phyloP scores from a whole-genome alignment of 1,284 basidiomycete genomes.

The Heterobasidion irregulare region DNA sequence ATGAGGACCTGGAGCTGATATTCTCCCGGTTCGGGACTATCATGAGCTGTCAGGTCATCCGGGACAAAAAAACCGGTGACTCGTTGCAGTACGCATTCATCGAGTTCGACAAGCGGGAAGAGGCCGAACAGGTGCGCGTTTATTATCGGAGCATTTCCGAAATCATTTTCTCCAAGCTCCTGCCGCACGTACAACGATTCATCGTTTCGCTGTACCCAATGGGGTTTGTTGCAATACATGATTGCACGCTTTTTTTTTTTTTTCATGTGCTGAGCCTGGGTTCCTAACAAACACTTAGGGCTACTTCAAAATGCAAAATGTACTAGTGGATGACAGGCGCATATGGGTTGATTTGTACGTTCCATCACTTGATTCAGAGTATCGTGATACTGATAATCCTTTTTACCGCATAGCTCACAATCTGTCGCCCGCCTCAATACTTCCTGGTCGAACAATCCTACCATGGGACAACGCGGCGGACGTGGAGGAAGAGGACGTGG shows the following conservation, averaged over 20 bases:
- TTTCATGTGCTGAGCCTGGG: too few relatives aligned
- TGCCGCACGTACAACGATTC: too few relatives aligned
- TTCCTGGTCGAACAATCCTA: constrained; percentile 68
- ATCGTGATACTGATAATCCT: constrained; percentile 8
- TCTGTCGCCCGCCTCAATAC: constrained; percentile 76
- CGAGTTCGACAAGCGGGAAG: constrained; percentile 90
- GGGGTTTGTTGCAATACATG: not conserved
- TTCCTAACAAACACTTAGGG: constrained; percentile 42
- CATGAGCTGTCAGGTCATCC: constrained; percentile 95
- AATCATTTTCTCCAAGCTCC: too few relatives aligned
- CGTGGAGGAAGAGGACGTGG: constrained; percentile 23
- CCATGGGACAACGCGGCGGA: constrained; percentile 35
- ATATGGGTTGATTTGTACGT: constrained; percentile 97
- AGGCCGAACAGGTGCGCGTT: constrained; percentile 78
- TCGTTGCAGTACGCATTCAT: constrained; percentile 98
- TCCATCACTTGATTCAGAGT: too few relatives aligned
- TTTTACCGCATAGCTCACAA: constrained; percentile 56
- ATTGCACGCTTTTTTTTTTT: not conserved
- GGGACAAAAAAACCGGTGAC: constrained; percentile 94
- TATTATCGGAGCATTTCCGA: constrained; percentile 7
- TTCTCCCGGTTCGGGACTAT: constrained; percentile 95
- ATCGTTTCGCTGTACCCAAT: too few relatives aligned
- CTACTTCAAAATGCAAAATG: constrained; percentile 99
- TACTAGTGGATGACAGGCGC: constrained; percentile 94
- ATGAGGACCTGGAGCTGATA: constrained; percentile 96